A percentile compares a stretch with the other conserved stretches of the same genome.
phyloP scores from a whole-genome alignment of 306 rosid species.

The Myrica gale region DNA sequence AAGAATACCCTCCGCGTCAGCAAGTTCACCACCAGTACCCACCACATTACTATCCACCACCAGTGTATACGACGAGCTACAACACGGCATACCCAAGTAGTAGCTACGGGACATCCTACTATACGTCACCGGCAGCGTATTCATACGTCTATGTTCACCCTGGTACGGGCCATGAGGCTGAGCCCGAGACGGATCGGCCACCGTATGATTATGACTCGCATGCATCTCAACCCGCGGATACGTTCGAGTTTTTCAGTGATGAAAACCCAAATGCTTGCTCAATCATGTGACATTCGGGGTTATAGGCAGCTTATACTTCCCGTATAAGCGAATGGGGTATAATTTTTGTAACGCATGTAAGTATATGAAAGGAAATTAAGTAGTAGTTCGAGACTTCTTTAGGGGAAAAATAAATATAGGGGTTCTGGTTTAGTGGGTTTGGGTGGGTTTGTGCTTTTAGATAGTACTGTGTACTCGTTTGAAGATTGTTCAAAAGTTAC shows the following conservation, averaged over 20 bases:
- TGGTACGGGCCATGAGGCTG: neutral
- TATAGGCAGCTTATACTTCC: constrained; percentile 24
- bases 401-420: neutral
- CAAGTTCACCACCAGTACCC: constrained; percentile 35
- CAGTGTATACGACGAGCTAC: constrained; percentile 35
- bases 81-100: constrained; percentile 42
- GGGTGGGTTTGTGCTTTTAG: constrained; percentile 30
- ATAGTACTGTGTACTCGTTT: constrained; percentile 24
- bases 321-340: constrained; percentile 36
- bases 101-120: constrained; percentile 46
- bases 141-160: constrained; percentile 36
- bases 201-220: constrained; percentile 31
- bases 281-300: constrained; percentile 36
- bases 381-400: neutral
- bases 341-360: constrained; percentile 32
- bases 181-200: constrained; percentile 28
- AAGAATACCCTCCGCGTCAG: constrained; percentile 42
- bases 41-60: constrained; percentile 24
- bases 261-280: constrained; percentile 80
- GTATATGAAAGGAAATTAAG: constrained; percentile 25
- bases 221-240: constrained; percentile 31
- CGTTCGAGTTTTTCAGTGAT: constrained; percentile 66
- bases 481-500: constrained; percentile 10
- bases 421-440: constrained; percentile 8
- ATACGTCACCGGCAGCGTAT: constrained; percentile 38